Evolutionary conservation across 1,284 basidiomycete genomes (phyloP).

Genomic region (Malassezia equina): DNA sequence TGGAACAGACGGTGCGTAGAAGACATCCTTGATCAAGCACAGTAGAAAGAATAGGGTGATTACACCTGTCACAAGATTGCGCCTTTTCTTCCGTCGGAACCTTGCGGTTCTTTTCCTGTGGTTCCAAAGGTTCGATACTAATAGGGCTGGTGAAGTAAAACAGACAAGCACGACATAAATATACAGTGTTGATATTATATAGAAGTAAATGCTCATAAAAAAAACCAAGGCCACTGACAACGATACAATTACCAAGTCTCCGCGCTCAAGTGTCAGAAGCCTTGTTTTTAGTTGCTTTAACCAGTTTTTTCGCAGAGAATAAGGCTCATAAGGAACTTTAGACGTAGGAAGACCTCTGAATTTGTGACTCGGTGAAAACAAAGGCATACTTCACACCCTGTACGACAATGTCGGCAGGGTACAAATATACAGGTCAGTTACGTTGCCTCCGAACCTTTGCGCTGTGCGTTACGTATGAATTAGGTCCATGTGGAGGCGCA

Average conservation of each 20-base stretch:
- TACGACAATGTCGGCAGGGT: not conserved
- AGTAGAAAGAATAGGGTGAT: not conserved
- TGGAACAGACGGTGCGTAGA: not conserved
- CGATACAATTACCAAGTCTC: not conserved
- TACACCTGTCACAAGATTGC: not conserved
- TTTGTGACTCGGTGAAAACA: not conserved
- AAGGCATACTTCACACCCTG: not conserved
- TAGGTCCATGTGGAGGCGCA: not conserved
- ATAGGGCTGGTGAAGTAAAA: constrained; percentile 13
- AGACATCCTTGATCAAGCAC: not conserved
- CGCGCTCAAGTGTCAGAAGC: not conserved
- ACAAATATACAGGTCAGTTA: not conserved
- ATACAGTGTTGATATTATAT: constrained; percentile 17
- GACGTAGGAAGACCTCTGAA: not conserved
- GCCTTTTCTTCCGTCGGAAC: not conserved
- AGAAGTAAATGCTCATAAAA: constrained; percentile 12
- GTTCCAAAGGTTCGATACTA: not conserved
- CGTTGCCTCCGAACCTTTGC: not conserved
- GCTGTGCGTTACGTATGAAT: not conserved
- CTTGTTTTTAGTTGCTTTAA: not conserved
- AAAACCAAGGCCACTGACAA: not conserved
- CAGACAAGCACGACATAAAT: constrained; percentile 15
- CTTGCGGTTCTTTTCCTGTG: not conserved
- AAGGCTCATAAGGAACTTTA: not conserved
- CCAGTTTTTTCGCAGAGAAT: not conserved